A percentile compares a stretch with the other conserved stretches of the same genome.
Evolutionary conservation across 2,329 filamentous ascomycete genomes (phyloP).

Genomic region (Fusarium keratoplasticum): DNA sequence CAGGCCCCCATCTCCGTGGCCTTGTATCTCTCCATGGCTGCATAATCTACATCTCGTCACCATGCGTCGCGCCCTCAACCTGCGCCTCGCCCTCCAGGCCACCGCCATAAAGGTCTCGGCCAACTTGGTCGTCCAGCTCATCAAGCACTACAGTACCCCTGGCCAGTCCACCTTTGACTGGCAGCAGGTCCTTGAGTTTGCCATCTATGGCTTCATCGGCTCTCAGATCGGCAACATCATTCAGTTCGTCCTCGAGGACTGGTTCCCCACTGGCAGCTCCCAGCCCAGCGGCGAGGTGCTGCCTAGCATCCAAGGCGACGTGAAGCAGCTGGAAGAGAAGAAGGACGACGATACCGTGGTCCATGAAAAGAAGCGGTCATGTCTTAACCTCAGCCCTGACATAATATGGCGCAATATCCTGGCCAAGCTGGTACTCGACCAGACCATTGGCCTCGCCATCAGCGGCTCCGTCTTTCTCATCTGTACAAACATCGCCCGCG

Average conservation of each 20-base stretch:
- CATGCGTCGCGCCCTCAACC: conserved; percentile 45
- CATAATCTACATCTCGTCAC: conserved; percentile 5
- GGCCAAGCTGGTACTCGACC: conserved; percentile 51
- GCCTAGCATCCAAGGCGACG: conserved; percentile 33
- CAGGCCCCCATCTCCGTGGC: not conserved
- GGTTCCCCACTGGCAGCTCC: conserved; percentile 47
- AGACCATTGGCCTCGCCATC: conserved; percentile 51
- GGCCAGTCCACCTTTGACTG: conserved; percentile 41
- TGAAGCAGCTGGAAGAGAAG: conserved; percentile 35
- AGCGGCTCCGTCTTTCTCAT: conserved; percentile 50
- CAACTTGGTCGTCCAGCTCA: conserved; percentile 47
- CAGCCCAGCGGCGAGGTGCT: conserved; percentile 32
- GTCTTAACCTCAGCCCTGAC: conserved; percentile 39
- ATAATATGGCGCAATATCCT: conserved; percentile 51
- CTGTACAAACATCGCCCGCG: conserved; percentile 50
- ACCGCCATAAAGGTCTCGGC: conserved; percentile 47
- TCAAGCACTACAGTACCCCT: conserved; percentile 35
- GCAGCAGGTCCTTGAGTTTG: conserved; percentile 52
- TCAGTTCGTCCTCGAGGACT: conserved; percentile 51
- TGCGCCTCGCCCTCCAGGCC: conserved; percentile 46
- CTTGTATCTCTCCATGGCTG: conserved; percentile 17
- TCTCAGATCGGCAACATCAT: conserved; percentile 52
- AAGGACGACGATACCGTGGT: conserved; percentile 35
- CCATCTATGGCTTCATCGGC: conserved; percentile 49
- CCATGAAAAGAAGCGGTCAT: conserved; percentile 10